phyloP scores from a whole-genome alignment of 805 yeast genomes.

The Kluyveromyces nonfermentans region DNA sequence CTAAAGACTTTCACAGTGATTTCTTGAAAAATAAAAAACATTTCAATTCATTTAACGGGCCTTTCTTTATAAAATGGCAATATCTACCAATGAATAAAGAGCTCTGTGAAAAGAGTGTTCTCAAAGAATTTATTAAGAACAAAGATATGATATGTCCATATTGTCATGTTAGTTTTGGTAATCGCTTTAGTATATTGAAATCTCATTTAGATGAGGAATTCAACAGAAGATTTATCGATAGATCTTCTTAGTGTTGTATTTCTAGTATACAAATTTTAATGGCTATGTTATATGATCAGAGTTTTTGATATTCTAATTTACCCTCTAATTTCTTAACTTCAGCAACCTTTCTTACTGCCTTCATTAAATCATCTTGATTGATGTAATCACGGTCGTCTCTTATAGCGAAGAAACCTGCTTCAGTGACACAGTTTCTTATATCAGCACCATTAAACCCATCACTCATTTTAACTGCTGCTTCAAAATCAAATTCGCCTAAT shows the following conservation, averaged over 20 bases:
- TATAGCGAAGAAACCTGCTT: constrained; percentile 96
- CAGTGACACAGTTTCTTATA: constrained; percentile 93
- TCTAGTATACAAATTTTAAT: neutral
- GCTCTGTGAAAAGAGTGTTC: constrained; percentile 34
- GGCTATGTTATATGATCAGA: constrained; percentile 32
- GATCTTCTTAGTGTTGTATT: neutral
- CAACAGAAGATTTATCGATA: constrained; percentile 11
- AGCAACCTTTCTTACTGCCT: constrained; percentile 95
- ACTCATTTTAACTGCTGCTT: constrained; percentile 95
- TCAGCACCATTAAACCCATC: constrained; percentile 99
- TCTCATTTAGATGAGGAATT: constrained; percentile 34
- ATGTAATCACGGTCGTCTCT: constrained; percentile 96
- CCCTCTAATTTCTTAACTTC: constrained; percentile 97
- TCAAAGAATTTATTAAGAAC: constrained; percentile 19
- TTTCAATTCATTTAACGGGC: constrained; percentile 60
- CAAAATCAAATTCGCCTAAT: constrained; percentile 93
- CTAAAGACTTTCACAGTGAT: constrained; percentile 49
- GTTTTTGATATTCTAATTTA: constrained; percentile 86
- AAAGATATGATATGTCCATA: constrained; percentile 34
- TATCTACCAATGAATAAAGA: constrained; percentile 33
- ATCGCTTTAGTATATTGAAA: constrained; percentile 36
- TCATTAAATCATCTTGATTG: constrained; percentile 87
- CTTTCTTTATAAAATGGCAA: constrained; percentile 51
- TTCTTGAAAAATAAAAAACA: constrained; percentile 53
- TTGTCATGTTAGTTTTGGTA: constrained; percentile 34